A percentile compares a stretch with the other conserved stretches of the same genome.
Evolutionary conservation across 164 flowering plant genomes (phyloP).

Genomic region (Magnolia sinica): DNA sequence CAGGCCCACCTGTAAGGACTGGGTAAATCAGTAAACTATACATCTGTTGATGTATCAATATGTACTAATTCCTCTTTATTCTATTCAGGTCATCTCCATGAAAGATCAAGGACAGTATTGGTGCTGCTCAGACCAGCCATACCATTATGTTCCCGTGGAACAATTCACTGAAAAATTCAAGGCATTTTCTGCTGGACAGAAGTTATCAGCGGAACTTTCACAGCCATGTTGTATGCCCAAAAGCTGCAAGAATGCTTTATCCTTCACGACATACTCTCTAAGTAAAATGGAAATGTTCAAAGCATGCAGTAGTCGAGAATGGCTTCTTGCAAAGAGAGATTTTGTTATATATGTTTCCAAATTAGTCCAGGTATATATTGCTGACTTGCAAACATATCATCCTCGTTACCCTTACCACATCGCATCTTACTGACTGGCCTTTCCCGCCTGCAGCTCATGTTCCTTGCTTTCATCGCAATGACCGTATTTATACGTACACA

Average conservation of each 20-base stretch:
- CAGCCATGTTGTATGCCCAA: neutral
- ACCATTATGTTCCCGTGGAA: neutral
- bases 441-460: neutral
- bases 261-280: slow-evolving; percentile 29
- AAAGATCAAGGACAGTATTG: slow-evolving; percentile 55
- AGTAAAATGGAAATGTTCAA: slow-evolving; percentile 34
- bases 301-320: slow-evolving; percentile 44
- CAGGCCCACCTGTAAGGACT: too few species aligned
- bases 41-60: neutral
- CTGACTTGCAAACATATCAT: neutral
- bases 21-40: too few species aligned
- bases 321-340: slow-evolving; percentile 45
- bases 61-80: neutral
- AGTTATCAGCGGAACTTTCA: neutral
- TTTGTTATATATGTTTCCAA: slow-evolving; percentile 36
- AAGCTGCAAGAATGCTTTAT: neutral
- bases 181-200: neutral
- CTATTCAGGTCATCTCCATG: slow-evolving; percentile 33
- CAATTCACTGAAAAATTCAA: neutral
- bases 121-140: slow-evolving; percentile 14
- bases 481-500: slow-evolving; percentile 8
- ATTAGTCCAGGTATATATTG: slow-evolving; percentile 33
- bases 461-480: slow-evolving; percentile 10
- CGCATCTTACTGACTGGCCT: too few species aligned
- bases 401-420: too few species aligned